phyloP scores from a whole-genome alignment of 257 asterid genomes.

The Oldenlandia corymbosa region DNA sequence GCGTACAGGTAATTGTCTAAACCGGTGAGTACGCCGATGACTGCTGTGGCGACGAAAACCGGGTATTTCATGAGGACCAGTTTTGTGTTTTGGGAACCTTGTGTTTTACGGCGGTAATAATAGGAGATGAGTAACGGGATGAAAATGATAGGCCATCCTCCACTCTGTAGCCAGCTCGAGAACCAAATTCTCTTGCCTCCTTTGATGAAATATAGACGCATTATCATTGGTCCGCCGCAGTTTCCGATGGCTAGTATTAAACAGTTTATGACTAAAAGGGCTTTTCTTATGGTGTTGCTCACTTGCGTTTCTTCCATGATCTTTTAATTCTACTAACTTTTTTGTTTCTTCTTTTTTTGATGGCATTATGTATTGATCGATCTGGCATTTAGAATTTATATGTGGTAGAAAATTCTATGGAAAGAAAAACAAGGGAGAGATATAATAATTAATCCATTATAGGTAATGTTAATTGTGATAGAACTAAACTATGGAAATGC shows the following conservation, averaged over 20 bases:
- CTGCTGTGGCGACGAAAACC: constrained; percentile 16
- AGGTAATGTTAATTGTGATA: no score
- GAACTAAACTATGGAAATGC: neutral
- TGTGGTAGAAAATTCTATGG: neutral
- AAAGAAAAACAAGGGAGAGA: neutral
- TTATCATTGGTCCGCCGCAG: constrained; percentile 27
- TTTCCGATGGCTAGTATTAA: constrained; percentile 21
- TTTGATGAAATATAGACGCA: constrained; percentile 30
- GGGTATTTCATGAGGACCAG: constrained; percentile 16
- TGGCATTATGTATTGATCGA: no score
- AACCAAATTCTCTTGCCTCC: constrained; percentile 33
- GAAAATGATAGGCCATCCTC: constrained; percentile 26
- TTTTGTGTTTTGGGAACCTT: constrained; percentile 10
- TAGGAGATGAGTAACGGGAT: constrained; percentile 23
- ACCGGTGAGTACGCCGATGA: constrained; percentile 22
- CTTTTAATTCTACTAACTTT: no score
- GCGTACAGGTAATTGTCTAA: constrained; percentile 20
- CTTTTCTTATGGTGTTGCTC: constrained; percentile 8
- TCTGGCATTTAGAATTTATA: no score
- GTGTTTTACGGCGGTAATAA: constrained; percentile 14
- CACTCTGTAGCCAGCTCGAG: constrained; percentile 27
- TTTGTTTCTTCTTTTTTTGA: neutral
- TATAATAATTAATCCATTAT: no score
- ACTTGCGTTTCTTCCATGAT: constrained; percentile 17
- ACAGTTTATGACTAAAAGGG: constrained; percentile 25